Percentiles rank a stretch among this genome's conserved stretches.
phyloP scores from a whole-genome alignment of 2,329 filamentous ascomycete genomes.

The Rachicladosporium sp. region DNA sequence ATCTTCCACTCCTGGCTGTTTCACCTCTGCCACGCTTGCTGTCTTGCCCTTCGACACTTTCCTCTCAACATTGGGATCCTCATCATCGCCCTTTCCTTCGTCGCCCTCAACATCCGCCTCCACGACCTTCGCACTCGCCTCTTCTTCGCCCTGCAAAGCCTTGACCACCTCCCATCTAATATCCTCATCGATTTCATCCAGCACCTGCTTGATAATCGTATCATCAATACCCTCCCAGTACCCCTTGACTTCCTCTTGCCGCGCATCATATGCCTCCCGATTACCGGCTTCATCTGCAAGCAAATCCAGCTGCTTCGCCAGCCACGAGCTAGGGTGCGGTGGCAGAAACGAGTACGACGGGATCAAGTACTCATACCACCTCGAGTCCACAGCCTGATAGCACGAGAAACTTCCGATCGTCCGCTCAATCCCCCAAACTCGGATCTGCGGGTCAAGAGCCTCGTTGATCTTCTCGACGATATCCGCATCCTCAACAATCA shows the following conservation, averaged over 20 bases:
- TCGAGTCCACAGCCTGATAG: constrained; percentile 87
- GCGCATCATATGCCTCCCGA: constrained; percentile 52
- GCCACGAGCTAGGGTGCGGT: constrained; percentile 74
- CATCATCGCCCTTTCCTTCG: constrained; percentile 11
- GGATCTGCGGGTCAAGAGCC: constrained; percentile 72
- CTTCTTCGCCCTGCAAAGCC: constrained; percentile 39
- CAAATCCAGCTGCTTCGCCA: constrained; percentile 74
- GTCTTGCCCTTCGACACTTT: constrained; percentile 5
- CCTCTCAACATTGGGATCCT: constrained; percentile 1
- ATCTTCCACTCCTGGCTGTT: constrained; percentile 3
- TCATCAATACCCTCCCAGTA: constrained; percentile 81
- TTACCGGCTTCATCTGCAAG: constrained; percentile 61
- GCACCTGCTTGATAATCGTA: constrained; percentile 59
- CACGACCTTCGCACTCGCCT: constrained; percentile 20
- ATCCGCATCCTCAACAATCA: constrained; percentile 85
- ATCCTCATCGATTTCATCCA: constrained; percentile 49
- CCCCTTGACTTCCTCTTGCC: constrained; percentile 63
- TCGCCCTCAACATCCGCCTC: constrained; percentile 24
- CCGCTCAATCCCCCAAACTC: constrained; percentile 84
- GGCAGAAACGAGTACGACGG: constrained; percentile 87
- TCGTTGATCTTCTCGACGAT: constrained; percentile 86
- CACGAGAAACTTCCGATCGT: constrained; percentile 87
- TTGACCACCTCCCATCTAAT: constrained; percentile 51
- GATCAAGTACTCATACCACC: constrained; percentile 95
- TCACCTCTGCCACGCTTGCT: constrained; percentile 10